Percentiles rank a stretch among this genome's conserved stretches.
These are phyloP conservation scores for Cystobasidiaceae sp. DNA, from an alignment of 1,284 basidiomycete genomes.

Conservation along the genomic window DNA sequence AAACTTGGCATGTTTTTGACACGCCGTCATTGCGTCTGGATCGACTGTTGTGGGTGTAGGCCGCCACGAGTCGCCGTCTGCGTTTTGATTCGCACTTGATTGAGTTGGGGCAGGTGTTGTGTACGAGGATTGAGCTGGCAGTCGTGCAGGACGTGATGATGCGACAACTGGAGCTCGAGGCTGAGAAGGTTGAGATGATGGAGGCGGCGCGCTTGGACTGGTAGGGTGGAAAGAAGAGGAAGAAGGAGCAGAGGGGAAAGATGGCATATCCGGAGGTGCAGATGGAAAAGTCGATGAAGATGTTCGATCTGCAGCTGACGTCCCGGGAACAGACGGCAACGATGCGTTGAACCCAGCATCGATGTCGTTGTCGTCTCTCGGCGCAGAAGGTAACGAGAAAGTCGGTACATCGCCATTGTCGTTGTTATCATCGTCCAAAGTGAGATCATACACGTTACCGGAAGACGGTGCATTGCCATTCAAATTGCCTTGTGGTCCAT, in stretches of 20 bases:
- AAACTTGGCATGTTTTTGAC: constrained; percentile 82
- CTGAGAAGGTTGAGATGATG: no score
- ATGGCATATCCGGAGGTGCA: constrained; percentile 5
- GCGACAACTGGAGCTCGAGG: no score
- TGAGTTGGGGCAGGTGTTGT: neutral
- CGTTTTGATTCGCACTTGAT: neutral
- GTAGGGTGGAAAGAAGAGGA: neutral
- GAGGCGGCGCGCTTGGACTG: no score
- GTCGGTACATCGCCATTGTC: neutral
- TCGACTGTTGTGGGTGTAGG: constrained; percentile 55
- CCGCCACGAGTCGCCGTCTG: constrained; percentile 56
- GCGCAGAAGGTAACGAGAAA: neutral
- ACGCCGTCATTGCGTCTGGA: constrained; percentile 60
- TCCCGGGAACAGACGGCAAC: neutral
- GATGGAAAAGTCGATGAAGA: neutral
- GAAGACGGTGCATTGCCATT: no score
- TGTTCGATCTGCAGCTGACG: neutral
- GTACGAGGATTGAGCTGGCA: constrained; percentile 54
- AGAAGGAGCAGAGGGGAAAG: neutral
- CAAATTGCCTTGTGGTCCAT: no score
- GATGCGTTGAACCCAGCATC: neutral
- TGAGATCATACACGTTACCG: no score
- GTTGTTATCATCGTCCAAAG: no score
- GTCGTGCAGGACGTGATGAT: no score
- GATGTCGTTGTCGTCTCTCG: constrained; percentile 12